Evolutionary conservation across 148 eudicot species (phyloP), one percentile per base, ranked within the genome.

Genomic region (Polygonum maritimum): DNA sequence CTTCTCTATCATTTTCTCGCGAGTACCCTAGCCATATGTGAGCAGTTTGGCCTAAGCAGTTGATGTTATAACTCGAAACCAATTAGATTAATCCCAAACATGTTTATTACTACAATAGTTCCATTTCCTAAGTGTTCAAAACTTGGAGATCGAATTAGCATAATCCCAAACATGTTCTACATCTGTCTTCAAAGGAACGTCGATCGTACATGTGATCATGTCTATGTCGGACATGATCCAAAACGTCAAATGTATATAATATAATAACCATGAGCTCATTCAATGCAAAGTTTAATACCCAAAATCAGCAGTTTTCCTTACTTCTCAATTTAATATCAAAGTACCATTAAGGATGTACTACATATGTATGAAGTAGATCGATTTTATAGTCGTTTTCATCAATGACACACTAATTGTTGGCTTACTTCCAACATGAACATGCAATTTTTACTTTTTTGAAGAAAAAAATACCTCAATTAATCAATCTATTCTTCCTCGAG

Each of bases 341-440:
- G 9, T 31, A 38, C 14, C 11, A 31, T 62, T 31, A 62, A 26
- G 69, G 38, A 12, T 62, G 15, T 10, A 10, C 11, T 62, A 62
- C 69, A 26, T 62, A 62, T 62, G 38, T 31, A 26, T 31, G 36
- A 38, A 62, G 0, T 62, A 26, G 69, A 62, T 26, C 36, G 38
- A 62, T 10, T 26, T 26, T 62, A 62, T 31, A 62, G 38, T 62
- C 38, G 15, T 62, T 62, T 26, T 62, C 69, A 3, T 62, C 5
- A 62, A 31, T 62, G 38, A 60, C 16, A 60, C 38, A 60, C 67
- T 22, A 26, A 60, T 60, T 60, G 36, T 15, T 60, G 67, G 67
- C 67, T 60, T 26, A 62, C 69, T 62, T 11, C 69, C 69, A 62
- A 26, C 69, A 62, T 62, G 69, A 62, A 62, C 31, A 26, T 22